Evolutionary conservation across 1,139 yeast genomes (phyloP), one percentile per base, ranked within the genome.

Genomic region (Kazachstania sp.): DNA sequence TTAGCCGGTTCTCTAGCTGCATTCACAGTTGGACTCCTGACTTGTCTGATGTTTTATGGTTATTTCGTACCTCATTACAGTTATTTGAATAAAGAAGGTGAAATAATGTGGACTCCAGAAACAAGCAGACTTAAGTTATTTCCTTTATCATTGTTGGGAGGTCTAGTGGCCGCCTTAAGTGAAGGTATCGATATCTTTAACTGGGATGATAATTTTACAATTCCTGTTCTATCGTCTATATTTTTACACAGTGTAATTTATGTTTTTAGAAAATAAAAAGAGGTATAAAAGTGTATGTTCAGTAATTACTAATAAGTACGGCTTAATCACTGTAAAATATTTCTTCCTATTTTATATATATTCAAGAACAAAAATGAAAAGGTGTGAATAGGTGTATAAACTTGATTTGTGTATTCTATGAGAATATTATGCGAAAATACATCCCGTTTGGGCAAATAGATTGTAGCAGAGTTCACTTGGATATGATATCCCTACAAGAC

Each of bases 1-100:
- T 70, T 92, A 44, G 95, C 97, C 2, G 98, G 98, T 0, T 81
- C 90, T 2, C 46, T 81, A 28, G 97, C 96, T 15, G 95, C 97
- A 13, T 85, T 85, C 59, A 59, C 72, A 4, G 72, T 83, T n/a
- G 97, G 97, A 7, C 71, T 80, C 4, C 44, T 77, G 4, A 73
- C 85, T 23, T 79, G 88, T 52, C 78, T 76, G 58, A 55, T 83
- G 9, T 70, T 86, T 48, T 92, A 90, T 65, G 87, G 85, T 2
- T 75, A 77, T 59, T 77, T 85, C 49, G 72, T 87, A 20, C 95
- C 95, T 2, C 56, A 57, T 1, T 84, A 73, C 58, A 64, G 71
- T 19, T 57, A 70, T 48, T 75, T 74, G 46, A 81, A 81, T 58
- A 61, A 60, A 7, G 74, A 77, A 1, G 78, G 75, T 11, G 82